phyloP scores from a whole-genome alignment of 164 flowering plant genomes.

The Vitis cinerea region DNA sequence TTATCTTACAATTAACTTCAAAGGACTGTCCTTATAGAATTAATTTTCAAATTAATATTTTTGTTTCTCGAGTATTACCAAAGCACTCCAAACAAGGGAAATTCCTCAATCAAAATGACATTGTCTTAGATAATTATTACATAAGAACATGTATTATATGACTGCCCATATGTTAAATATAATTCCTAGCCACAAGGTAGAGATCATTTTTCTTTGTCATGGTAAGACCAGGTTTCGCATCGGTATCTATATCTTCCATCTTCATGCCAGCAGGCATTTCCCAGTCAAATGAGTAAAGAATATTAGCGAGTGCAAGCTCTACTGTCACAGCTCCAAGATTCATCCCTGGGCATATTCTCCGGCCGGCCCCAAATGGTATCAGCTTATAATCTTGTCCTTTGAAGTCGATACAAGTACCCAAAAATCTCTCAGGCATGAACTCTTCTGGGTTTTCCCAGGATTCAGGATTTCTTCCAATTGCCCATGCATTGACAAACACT shows the following conservation, averaged over 20 bases:
- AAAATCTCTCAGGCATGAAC: slow-evolving; percentile 36
- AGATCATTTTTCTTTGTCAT: slow-evolving; percentile 14
- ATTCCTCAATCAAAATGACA: too few species aligned
- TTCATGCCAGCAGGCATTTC: slow-evolving; percentile 12
- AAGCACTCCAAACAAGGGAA: too few species aligned
- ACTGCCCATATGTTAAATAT: too few species aligned
- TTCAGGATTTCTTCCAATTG: slow-evolving; percentile 33
- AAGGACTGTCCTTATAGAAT: too few species aligned
- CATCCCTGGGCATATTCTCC: slow-evolving; percentile 22
- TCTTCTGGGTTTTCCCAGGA: slow-evolving; percentile 30
- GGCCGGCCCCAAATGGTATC: slow-evolving; percentile 20
- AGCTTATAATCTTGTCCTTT: slow-evolving; percentile 18
- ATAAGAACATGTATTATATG: too few species aligned
- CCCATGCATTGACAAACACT: slow-evolving; percentile 36
- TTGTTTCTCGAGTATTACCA: too few species aligned
- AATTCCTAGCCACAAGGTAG: too few species aligned
- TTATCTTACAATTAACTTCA: too few species aligned
- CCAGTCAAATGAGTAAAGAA: slow-evolving; percentile 15
- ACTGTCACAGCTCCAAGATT: slow-evolving; percentile 6
- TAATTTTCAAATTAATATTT: too few species aligned
- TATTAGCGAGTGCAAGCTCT: slow-evolving; percentile 11
- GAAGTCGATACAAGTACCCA: slow-evolving; percentile 11
- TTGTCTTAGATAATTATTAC: too few species aligned
- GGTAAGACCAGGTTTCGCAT: slow-evolving; percentile 11
- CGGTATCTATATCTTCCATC: slow-evolving; percentile 12